A percentile compares a stretch with the other conserved stretches of the same genome.
phyloP scores from a whole-genome alignment of 1,284 basidiomycete species.

The Ustilago lituana region DNA sequence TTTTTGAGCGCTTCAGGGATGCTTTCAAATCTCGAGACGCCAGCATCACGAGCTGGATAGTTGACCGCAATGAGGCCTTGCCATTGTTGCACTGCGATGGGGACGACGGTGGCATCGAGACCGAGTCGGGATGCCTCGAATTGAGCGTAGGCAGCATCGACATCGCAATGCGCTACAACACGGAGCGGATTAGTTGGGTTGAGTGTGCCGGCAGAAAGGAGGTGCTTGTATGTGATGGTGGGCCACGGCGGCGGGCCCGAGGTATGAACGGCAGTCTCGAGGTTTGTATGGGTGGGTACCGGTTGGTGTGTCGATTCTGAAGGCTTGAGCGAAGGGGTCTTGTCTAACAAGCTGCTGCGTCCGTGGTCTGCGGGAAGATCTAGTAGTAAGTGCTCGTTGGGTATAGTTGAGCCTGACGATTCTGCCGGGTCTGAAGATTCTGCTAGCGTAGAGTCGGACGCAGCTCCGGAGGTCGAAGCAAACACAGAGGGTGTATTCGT shows the following conservation, averaged over 20 bases:
- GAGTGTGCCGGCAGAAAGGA: conserved; percentile 59
- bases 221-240: conserved; percentile 54
- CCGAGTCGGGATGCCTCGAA: conserved; percentile 87
- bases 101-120: conserved; percentile 75
- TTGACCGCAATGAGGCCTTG: conserved; percentile 86
- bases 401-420: neutral
- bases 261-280: conserved; percentile 31
- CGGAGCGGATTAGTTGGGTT: conserved; percentile 68
- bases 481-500: conserved; percentile 1
- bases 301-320: conserved; percentile 23
- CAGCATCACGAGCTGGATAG: conserved; percentile 89
- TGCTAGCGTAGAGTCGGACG: neutral
- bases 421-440: neutral
- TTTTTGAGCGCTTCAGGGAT: conserved; percentile 73
- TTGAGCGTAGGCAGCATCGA: conserved; percentile 69
- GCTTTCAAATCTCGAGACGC: conserved; percentile 76
- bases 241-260: conserved; percentile 46
- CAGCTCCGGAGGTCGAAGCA: conserved; percentile 7
- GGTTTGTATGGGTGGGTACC: conserved; percentile 36
- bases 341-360: conserved; percentile 29
- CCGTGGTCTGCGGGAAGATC: conserved; percentile 14
- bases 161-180: conserved; percentile 84
- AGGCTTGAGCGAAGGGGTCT: conserved; percentile 25
- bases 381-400: conserved; percentile 14
- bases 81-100: conserved; percentile 94